Base-by-base conservation (phyloP, 1,284 basidiomycete genomes). In the Apiotrichum porosum region DNA sequence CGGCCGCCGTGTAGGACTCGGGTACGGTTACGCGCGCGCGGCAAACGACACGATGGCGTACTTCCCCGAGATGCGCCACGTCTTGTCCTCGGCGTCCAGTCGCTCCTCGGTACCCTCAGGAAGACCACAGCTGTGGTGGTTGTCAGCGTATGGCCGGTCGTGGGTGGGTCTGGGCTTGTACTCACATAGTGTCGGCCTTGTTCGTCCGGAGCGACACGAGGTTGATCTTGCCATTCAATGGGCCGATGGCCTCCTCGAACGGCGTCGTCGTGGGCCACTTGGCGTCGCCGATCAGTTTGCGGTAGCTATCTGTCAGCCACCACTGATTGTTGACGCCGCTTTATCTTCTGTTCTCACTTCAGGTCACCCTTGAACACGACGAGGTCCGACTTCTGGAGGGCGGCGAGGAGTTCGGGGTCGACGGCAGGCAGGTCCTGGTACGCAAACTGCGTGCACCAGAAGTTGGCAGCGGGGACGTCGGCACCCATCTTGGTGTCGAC, bases 301-400 rank as follows among this genome's bases (percentile, higher is more conserved):
- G 81, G 70, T 89, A 92, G 66, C 56, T 55, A 40, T 30, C 42
- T n/a, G 34, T 37, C 22, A 41, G 34, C n/a, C n/a, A n/a, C n/a
- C n/a, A n/a, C n/a, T n/a, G n/a, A n/a, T n/a, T n/a, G n/a, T n/a
- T n/a, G n/a, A n/a, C n/a, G n/a, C n/a, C n/a, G n/a, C n/a, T 5
- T 24, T 36, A 18, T 22, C 9, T 6, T 12, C n/a, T 17, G 23
- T 26, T 17, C 81, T 71, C 52, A 88, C 84, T 93, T 93, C 37
- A 95, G 75, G 76, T 95, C 92, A 15, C 93, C 93, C 78, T 97
- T 98, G 78, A 97, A 95, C 49, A 98, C 81, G 6, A 97, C 92
- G 13, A 98, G 75, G 12, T 80, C 80, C 51, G 86, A 85, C 33
- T 76, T 76, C 44, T 78, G 75, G 43, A 98, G 71, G 45, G 78